Evolutionary conservation across 2,329 filamentous ascomycete genomes (phyloP).

Genomic region (Sclerotinia sclerotiorum): DNA sequence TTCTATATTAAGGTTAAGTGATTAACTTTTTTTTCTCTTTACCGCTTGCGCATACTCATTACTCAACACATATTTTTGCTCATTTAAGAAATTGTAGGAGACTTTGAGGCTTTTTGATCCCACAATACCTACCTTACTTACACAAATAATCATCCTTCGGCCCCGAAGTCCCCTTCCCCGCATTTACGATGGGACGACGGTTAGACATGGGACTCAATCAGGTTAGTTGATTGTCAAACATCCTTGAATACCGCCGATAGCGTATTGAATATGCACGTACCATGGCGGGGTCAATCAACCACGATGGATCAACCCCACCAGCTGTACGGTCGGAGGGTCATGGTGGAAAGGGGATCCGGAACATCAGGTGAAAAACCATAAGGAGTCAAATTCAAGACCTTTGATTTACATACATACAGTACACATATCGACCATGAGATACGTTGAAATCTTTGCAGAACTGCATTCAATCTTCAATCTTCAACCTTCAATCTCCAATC

Average conservation of each 20-base stretch:
- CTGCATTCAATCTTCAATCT: neutral
- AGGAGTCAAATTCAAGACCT: neutral
- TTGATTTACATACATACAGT: neutral
- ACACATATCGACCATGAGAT: neutral
- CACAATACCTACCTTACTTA: neutral
- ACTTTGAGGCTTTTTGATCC: neutral
- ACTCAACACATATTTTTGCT: neutral
- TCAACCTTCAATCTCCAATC: too few species aligned
- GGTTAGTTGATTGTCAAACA: constrained; percentile 1
- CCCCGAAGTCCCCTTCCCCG: neutral
- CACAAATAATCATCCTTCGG: neutral
- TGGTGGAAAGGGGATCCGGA: neutral
- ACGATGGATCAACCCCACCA: neutral
- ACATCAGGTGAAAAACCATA: neutral
- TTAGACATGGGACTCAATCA: neutral
- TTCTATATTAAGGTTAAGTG: neutral
- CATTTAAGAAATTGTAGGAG: neutral
- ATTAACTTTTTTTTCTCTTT: neutral
- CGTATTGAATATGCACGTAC: constrained; percentile 8
- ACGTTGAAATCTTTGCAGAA: neutral
- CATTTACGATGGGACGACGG: neutral
- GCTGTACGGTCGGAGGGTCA: neutral
- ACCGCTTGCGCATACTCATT: neutral
- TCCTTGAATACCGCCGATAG: constrained; percentile 3
- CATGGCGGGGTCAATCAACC: constrained; percentile 15